Conservation (phyloP, 148 eudicot genomes). For the Amaranthus cruentus region DNA sequence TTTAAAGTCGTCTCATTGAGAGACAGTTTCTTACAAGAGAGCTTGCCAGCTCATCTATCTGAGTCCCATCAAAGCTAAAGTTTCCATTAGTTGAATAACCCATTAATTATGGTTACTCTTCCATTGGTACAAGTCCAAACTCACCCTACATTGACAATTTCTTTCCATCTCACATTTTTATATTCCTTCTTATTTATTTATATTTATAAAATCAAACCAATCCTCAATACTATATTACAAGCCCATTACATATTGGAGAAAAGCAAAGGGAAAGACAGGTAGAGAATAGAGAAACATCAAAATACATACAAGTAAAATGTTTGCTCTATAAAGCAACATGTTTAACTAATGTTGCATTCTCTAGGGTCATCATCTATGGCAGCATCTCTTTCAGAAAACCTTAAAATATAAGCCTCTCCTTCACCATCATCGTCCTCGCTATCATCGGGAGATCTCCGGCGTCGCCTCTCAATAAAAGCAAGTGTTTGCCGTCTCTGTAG, state of each 20-base stretch:
- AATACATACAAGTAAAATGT: no score
- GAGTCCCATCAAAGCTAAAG: no score
- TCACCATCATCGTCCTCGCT: constrained; percentile 48
- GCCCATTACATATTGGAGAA: not conserved
- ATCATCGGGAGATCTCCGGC: constrained; percentile 37
- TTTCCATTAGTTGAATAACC: no score
- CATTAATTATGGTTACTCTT: no score
- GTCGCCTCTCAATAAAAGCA: constrained; percentile 43
- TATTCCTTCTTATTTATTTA: no score
- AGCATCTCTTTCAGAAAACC: constrained; percentile 40
- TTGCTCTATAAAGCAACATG: not conserved
- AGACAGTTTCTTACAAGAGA: no score
- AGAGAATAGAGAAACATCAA: not conserved
- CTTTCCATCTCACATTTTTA: no score
- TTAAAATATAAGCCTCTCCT: constrained; percentile 35
- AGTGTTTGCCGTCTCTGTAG: constrained; percentile 60
- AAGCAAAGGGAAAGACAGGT: not conserved
- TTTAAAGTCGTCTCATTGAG: no score
- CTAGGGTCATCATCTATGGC: constrained; percentile 31
- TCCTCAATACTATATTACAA: not conserved
- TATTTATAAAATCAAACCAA: no score
- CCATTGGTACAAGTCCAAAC: no score
- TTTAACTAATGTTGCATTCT: constrained; percentile 63
- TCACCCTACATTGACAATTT: no score
- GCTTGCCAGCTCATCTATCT: no score